phyloP scores from a whole-genome alignment of 257 asterid species.

The Salvia splendens region DNA sequence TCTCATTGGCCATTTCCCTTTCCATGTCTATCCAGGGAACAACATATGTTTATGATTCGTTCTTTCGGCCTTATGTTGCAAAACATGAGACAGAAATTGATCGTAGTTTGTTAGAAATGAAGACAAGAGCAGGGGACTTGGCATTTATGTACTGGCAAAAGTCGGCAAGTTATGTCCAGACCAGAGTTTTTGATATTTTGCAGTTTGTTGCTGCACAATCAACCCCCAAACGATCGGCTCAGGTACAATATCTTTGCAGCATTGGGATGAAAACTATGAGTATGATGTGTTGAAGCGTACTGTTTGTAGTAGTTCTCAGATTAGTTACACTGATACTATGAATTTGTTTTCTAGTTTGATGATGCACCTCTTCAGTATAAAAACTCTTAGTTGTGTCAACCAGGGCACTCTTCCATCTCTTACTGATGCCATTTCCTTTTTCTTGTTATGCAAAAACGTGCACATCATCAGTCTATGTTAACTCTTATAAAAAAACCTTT shows the following conservation, averaged over 20 bases:
- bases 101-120: slow-evolving; percentile 71
- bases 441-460: background rate
- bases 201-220: slow-evolving; percentile 80
- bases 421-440: background rate
- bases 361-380: background rate
- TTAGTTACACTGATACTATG: slow-evolving; percentile 2
- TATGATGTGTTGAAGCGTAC: slow-evolving; percentile 6
- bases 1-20: slow-evolving; percentile 22
- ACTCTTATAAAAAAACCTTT: background rate
- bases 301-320: slow-evolving; percentile 1
- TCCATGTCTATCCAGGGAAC: slow-evolving; percentile 70
- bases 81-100: slow-evolving; percentile 93
- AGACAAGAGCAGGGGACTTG: slow-evolving; percentile 80
- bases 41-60: slow-evolving; percentile 76
- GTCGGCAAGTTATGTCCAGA: slow-evolving; percentile 67
- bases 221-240: slow-evolving; percentile 53
- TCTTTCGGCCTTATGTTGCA: slow-evolving; percentile 74
- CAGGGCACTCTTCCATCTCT: background rate
- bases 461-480: background rate
- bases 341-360: background rate
- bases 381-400: background rate
- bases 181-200: slow-evolving; percentile 67
- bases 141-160: slow-evolving; percentile 63
- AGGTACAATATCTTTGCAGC: slow-evolving; percentile 44
- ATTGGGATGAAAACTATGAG: background rate